Conservation (phyloP, 345 rosid genomes). For the Linum lewisii region DNA sequence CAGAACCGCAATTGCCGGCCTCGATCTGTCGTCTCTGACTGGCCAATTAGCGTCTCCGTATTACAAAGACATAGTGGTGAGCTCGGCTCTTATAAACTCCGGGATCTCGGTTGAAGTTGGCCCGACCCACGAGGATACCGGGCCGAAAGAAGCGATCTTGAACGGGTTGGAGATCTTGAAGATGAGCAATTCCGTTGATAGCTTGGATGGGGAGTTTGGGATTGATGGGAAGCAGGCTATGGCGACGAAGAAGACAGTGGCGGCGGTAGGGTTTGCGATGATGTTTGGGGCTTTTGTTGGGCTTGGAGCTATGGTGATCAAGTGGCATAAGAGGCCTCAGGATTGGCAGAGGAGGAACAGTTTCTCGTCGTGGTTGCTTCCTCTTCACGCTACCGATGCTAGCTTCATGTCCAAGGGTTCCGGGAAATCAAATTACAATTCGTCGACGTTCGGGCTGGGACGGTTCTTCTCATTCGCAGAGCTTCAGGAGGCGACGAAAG, state of each 20-base stretch:
- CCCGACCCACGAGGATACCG: slow-evolving; percentile 49
- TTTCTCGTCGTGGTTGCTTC: slow-evolving; percentile 80
- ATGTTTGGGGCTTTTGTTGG: slow-evolving; percentile 84
- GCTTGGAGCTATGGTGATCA: slow-evolving; percentile 72
- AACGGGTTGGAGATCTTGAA: slow-evolving; percentile 68
- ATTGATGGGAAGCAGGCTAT: slow-evolving; percentile 36
- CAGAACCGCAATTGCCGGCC: slow-evolving; percentile 51
- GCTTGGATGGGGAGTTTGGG: slow-evolving; percentile 76
- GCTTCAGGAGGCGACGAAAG: slow-evolving; percentile 65
- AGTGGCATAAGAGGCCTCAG: slow-evolving; percentile 72
- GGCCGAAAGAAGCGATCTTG: slow-evolving; percentile 44
- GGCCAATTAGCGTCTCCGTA: slow-evolving; percentile 41
- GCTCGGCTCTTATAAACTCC: slow-evolving; percentile 30
- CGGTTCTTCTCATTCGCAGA: slow-evolving; percentile 55
- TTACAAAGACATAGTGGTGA: slow-evolving; percentile 65
- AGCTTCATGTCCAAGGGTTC: slow-evolving; percentile 64
- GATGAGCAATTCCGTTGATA: slow-evolving; percentile 61
- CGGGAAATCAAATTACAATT: slow-evolving; percentile 40
- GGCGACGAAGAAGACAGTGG: slow-evolving; percentile 38
- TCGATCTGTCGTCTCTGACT: slow-evolving; percentile 49
- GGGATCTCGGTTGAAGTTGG: slow-evolving; percentile 50
- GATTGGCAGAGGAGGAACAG: slow-evolving; percentile 79
- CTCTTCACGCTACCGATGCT: slow-evolving; percentile 54
- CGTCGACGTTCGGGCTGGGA: slow-evolving; percentile 60
- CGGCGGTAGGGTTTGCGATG: slow-evolving; percentile 74